Evolutionary conservation across 768 basidiomycete species (phyloP).

Genomic region (Pholiota molesta): DNA sequence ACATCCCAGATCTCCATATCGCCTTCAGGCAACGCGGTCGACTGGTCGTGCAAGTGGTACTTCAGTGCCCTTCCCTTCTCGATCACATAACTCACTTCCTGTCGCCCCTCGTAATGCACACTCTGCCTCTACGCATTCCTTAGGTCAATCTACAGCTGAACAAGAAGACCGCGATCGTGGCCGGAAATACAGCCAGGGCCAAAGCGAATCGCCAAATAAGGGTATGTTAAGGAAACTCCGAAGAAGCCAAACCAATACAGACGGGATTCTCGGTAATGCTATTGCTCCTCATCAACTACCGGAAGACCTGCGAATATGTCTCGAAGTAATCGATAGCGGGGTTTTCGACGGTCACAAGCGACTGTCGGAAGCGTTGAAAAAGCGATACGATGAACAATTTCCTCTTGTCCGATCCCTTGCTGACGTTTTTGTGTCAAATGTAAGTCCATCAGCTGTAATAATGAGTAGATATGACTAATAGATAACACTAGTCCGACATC

Average conservation of each 20-base stretch:
- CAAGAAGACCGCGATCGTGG: conserved; percentile 45
- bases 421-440: conserved; percentile 95
- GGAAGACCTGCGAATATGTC: conserved; percentile 81
- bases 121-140: conserved; percentile 70
- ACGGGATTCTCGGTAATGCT: conserved; percentile 50
- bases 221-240: conserved; percentile 71
- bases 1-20: conserved; percentile 82
- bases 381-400: conserved; percentile 94
- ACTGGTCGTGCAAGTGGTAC: conserved; percentile 42
- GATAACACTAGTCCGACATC: conserved; percentile 73
- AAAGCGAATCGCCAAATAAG: conserved; percentile 34
- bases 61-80: conserved; percentile 74
- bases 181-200: conserved; percentile 55
- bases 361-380: conserved; percentile 81
- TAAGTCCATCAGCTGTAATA: conserved; percentile 41
- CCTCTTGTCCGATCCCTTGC: conserved; percentile 91
- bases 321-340: conserved; percentile 85
- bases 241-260: conserved; percentile 59
- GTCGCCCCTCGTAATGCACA: conserved; percentile 61
- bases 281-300: conserved; percentile 82
- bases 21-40: conserved; percentile 45
- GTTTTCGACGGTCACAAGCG: conserved; percentile 89
- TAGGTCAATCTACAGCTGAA: conserved; percentile 63
- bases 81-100: conserved; percentile 79
- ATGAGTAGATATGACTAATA: conserved; percentile 16